A percentile compares a stretch with the other conserved stretches of the same genome.
phyloP scores from a whole-genome alignment of 176 grass and related monocot genomes.

The Olyra latifolia region DNA sequence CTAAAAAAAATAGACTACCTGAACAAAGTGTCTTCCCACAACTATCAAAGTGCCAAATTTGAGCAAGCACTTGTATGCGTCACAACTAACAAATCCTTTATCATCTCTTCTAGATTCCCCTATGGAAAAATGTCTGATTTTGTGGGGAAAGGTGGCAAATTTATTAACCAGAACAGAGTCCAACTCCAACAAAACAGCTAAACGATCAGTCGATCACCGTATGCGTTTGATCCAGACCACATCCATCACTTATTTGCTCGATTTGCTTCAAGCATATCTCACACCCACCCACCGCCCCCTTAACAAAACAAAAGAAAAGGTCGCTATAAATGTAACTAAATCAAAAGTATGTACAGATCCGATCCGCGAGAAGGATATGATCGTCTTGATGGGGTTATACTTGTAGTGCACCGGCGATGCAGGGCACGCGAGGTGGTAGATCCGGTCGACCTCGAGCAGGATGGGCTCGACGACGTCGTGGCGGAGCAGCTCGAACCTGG shows the following conservation, averaged over 20 bases:
- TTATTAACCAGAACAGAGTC: neutral
- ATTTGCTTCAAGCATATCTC: slow-evolving; percentile 13
- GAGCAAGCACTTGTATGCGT: neutral
- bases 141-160: neutral
- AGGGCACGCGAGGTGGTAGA: slow-evolving; percentile 93
- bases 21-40: neutral
- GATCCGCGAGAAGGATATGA: slow-evolving; percentile 53
- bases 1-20: neutral
- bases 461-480: slow-evolving; percentile 91
- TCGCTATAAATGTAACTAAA: slow-evolving; percentile 26
- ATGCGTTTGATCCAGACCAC: slow-evolving; percentile 17
- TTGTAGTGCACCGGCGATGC: slow-evolving; percentile 87
- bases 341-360: slow-evolving; percentile 37
- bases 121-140: neutral
- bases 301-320: slow-evolving; percentile 13
- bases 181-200: neutral
- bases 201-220: neutral
- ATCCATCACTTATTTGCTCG: neutral
- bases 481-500: slow-evolving; percentile 91
- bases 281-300: neutral
- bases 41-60: neutral
- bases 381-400: slow-evolving; percentile 84
- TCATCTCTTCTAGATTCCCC: neutral
- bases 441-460: slow-evolving; percentile 89
- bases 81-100: neutral